Base-by-base conservation (phyloP, 805 yeast genomes). In the Wickerhamomyces canadensis region DNA sequence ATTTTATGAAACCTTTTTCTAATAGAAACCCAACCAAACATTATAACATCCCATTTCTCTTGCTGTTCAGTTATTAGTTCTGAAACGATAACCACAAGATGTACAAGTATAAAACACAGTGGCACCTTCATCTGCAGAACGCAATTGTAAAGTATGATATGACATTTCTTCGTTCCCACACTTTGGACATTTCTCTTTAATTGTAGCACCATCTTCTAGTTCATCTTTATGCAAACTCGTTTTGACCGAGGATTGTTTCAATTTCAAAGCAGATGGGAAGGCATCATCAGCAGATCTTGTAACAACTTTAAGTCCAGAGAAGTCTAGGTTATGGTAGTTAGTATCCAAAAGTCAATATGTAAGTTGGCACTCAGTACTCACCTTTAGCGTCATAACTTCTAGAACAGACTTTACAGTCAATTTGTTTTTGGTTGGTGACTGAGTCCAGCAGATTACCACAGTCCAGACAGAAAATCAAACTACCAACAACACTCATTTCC, bases 81-180 rank as follows among this genome's bases (percentile, higher is more conserved):
- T 82, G 70, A 85, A 89, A 54, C 86, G 79, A 72, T 91, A 87
- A 30, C 89, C 88, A 73, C 99, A 93, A 29, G 74, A 67, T 1
- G 95, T 82, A 69, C 98, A 93, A 1, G 98, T 91, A 66, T 93
- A 94, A 60, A 93, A 93, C 25, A 93, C 98, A 9, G 99, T 93
- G 21, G 98, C 95, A 73, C 98, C 99, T 73, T 93, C 99, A 72
- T 93, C 99, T 1, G 98, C 99, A 37, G 96, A 84, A 66, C 99
- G 80, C 52, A 93, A 73, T 64, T 93, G 99, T 49, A 93, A 69
- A 5, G 98, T 93, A 58, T 93, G 98, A 60, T 91, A 93, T 59
- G 81, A 89, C 98, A 94, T 94, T 63, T 93, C 97, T 57, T 93
- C 97, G 63, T 89, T 76, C 34, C 95, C 96, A 76, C 98, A 93